Base-by-base conservation (phyloP, 805 yeast genomes). In the Barnettozyma vustinii region DNA sequence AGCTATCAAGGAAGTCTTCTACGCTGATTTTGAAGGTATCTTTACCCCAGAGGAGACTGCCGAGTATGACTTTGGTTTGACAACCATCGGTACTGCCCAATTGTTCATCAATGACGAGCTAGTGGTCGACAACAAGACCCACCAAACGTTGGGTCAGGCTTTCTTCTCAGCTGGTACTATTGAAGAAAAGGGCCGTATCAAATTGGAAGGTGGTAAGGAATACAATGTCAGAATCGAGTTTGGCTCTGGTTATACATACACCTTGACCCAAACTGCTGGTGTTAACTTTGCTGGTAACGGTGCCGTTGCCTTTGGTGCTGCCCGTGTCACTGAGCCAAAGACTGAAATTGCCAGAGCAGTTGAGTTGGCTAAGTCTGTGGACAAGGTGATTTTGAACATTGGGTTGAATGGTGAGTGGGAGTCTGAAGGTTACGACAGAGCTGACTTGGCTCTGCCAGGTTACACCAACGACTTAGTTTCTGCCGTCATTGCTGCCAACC, bases 391-490 rank as follows among this genome's bases (percentile, higher is more conserved):
- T 18, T 56, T 81, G 42, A 62, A 71, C 47, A 66, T 76, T 46
- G 86, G 87, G 32, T 66, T 78, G 50, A 72, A 75, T 52, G 64
- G 65, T 26, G 83, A 79, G 37, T 79, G 78, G 74, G 86, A 81
- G 60, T 65, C 77, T 23, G 86, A 81, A 61, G 83, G 85, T 37
- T 73, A 67, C 53, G 87, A 81, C 59, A 67, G 85, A 57, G 58
- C 61, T 4, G 53, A 68, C 57, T 67, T 81, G 77, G 71, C 71
- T 41, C 66, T 79, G 25, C 86, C 86, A 25, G 73, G 75, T 13
- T 54, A 59, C 41, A 73, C 75, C 25, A 70, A 75, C 46, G 68
- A 71, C 41, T 68, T 81, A 50, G 69, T 80, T 27, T 62, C 56
- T 23, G 76, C 69, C 10, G 71, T 81, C 10, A 49, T 68, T 35